Conservation (phyloP, 2,329 filamentous ascomycete species). For the Aspergillus viridinutans region DNA sequence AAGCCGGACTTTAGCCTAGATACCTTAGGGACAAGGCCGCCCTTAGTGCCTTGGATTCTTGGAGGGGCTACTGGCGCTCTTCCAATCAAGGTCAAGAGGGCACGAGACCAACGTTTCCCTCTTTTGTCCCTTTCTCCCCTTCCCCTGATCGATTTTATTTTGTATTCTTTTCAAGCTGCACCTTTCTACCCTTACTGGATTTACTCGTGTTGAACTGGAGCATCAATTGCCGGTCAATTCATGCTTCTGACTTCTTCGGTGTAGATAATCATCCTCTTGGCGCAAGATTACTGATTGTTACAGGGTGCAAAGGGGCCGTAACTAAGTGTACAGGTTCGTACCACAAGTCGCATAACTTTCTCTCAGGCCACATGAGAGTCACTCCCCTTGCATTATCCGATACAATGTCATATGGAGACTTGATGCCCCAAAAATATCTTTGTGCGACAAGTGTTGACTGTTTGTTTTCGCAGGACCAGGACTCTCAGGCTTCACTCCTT, state of each 20-base stretch:
- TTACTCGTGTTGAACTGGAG: neutral
- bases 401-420: neutral
- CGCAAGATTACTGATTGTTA: neutral
- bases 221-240: conserved; percentile 17
- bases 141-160: conserved; percentile 5
- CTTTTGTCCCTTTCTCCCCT: conserved; percentile 12
- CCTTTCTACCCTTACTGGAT: conserved; percentile 1
- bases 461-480: neutral
- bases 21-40: neutral
- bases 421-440: neutral
- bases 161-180: conserved; percentile 2
- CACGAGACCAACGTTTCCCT: conserved; percentile 31
- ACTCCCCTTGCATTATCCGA: neutral
- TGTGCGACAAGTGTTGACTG: neutral
- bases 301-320: neutral
- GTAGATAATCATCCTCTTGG: neutral
- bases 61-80: conserved; percentile 2
- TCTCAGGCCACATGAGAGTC: neutral
- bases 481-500: neutral
- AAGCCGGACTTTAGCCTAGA: neutral
- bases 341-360: neutral
- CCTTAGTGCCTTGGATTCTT: neutral
- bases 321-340: neutral
- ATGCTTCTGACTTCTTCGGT: conserved; percentile 2
- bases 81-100: conserved; percentile 26